These are phyloP conservation scores for Drechslerella dactyloides DNA, from an alignment of 2,329 filamentous ascomycete species.

Conservation along the genomic window DNA sequence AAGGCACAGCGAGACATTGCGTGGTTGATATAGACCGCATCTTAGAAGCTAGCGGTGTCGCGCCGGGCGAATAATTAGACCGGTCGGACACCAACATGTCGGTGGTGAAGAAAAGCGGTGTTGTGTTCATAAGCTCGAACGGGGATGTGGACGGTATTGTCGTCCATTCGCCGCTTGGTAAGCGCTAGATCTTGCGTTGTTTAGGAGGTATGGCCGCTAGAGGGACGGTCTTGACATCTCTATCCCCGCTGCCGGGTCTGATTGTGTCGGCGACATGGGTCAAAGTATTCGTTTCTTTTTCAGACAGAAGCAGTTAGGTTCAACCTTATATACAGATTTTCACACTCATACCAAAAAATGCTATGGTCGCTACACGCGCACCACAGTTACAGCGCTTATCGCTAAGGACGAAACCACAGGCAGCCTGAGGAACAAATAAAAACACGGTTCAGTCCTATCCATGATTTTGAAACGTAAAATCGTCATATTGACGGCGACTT, in stretches of 20 bases:
- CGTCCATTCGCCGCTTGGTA: background rate
- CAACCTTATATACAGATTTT: no score
- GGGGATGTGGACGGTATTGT: background rate
- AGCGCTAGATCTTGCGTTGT: background rate
- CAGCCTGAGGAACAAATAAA: background rate
- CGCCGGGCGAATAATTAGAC: background rate
- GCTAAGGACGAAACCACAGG: background rate
- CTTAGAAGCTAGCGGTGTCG: background rate
- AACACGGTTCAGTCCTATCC: slow-evolving; percentile 1
- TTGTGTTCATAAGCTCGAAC: background rate
- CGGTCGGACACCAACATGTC: background rate
- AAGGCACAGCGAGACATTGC: background rate
- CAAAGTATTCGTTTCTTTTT: background rate
- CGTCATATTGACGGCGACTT: background rate
- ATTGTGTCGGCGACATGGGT: background rate
- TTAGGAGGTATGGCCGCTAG: background rate
- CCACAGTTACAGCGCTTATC: no score
- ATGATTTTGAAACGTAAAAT: slow-evolving; percentile 2
- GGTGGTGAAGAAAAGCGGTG: background rate
- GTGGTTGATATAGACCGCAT: background rate
- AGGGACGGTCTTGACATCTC: background rate
- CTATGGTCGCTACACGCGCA: no score
- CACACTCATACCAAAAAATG: no score
- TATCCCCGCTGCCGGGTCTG: slow-evolving; percentile 26
- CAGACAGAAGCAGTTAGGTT: background rate